These are phyloP conservation scores for Emergomyces orientalis DNA, from an alignment of 2,329 filamentous ascomycete genomes.

Conservation along the genomic window DNA sequence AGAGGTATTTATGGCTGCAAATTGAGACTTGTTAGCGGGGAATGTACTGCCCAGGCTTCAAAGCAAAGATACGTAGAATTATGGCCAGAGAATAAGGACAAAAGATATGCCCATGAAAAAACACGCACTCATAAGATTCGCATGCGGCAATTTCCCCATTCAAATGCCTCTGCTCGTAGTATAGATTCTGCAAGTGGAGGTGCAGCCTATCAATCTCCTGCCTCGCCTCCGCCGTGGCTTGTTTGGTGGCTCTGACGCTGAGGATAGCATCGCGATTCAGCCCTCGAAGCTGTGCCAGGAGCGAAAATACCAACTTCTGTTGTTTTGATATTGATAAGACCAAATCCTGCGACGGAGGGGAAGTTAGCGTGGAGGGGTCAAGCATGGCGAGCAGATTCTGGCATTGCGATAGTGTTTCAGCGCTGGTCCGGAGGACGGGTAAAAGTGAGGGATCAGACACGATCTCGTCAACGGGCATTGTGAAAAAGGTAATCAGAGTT, in stretches of 20 bases:
- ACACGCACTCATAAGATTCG: constrained; percentile 76
- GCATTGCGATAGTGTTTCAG: constrained; percentile 62
- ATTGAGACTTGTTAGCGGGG: constrained; percentile 3
- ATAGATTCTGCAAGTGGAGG: constrained; percentile 86
- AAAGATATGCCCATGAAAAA: not conserved
- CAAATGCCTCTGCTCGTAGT: constrained; percentile 89
- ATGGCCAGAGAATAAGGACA: not conserved
- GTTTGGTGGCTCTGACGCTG: constrained; percentile 74
- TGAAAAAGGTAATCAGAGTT: not conserved
- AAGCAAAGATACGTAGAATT: too few relatives aligned
- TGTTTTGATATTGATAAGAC: constrained; percentile 58
- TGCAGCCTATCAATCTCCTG: constrained; percentile 88
- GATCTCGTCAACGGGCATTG: constrained; percentile 49
- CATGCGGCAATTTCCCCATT: constrained; percentile 84
- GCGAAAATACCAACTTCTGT: constrained; percentile 70
- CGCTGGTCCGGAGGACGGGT: constrained; percentile 62
- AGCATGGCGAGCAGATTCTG: constrained; percentile 51
- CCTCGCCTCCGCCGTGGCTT: constrained; percentile 72
- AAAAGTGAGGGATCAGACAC: constrained; percentile 58
- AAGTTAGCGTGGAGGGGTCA: constrained; percentile 31
- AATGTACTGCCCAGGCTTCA: not conserved
- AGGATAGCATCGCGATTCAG: constrained; percentile 76
- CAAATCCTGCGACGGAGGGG: constrained; percentile 40
- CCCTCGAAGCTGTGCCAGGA: constrained; percentile 69
- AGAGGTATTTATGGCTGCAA: constrained; percentile 55